Evolutionary conservation across 2,329 filamentous ascomycete species (phyloP).

Genomic region (Chaetomiaceae sp.): DNA sequence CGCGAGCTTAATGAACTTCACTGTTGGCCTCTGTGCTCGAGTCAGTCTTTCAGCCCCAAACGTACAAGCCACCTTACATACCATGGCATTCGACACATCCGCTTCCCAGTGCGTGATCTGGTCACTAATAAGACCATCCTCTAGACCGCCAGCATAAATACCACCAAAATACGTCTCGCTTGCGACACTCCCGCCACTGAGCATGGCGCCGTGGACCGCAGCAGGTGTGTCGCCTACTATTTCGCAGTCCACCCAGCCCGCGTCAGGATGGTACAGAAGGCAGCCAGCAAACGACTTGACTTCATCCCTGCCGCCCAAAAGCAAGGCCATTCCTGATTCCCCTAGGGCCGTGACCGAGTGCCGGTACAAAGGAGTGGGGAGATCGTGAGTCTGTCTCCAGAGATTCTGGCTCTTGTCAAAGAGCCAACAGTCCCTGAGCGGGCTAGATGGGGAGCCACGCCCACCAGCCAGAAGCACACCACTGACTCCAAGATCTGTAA

Average conservation of each 20-base stretch:
- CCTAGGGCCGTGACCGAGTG: conserved; percentile 57
- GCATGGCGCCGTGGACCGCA: conserved; percentile 39
- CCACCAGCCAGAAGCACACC: conserved; percentile 68
- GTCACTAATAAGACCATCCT: conserved; percentile 55
- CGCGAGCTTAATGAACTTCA: conserved; percentile 22
- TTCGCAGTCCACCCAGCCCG: conserved; percentile 43
- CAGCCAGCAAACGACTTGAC: conserved; percentile 44
- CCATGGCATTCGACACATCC: conserved; percentile 33
- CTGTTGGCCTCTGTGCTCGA: conserved; percentile 23
- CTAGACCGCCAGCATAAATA: conserved; percentile 66
- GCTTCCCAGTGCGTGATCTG: conserved; percentile 62
- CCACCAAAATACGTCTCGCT: conserved; percentile 42
- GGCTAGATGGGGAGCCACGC: conserved; percentile 65
- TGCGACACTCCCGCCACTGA: conserved; percentile 25
- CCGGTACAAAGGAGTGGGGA: conserved; percentile 69
- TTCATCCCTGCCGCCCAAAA: conserved; percentile 56
- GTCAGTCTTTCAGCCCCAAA: neutral
- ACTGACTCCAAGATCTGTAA: conserved; percentile 56
- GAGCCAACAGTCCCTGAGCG: conserved; percentile 70
- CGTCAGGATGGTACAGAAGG: conserved; percentile 44
- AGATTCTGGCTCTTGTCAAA: conserved; percentile 44
- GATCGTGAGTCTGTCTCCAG: conserved; percentile 60
- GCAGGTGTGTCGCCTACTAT: conserved; percentile 32
- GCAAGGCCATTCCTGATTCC: conserved; percentile 45
- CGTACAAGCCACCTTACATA: conserved; percentile 23